Base-by-base conservation (phyloP, 805 yeast genomes). In the Peterozyma toletana region DNA sequence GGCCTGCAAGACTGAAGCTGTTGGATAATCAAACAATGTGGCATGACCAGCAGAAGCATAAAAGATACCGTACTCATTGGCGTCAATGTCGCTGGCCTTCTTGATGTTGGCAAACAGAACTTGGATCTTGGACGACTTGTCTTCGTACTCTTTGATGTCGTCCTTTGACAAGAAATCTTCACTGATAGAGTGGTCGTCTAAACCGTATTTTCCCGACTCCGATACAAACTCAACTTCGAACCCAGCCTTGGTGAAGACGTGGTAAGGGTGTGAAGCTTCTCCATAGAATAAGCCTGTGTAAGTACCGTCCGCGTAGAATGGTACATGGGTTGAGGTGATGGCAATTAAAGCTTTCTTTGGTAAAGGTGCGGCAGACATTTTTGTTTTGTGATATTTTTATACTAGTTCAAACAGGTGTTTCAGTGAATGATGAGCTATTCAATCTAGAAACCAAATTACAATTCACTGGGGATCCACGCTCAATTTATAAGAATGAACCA, bases 1-100 rank as follows among this genome's bases (percentile, higher is more conserved):
- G 18, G 55, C 48, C 44, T 72, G 77, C 42, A 80, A 59, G 14
- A 55, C 67, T 5, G 55, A 59, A 13, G 83, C 82, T 3, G 56
- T 63, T 38, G 81, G 81, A 59, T 67, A 78, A 57, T 80, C 87
- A 50, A 70, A 76, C 35, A 72, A 50, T 29, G 82, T 65, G 30
- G 77, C 87, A 53, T 82, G 87, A 34, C 88, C 87, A 41, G 78
- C 87, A 40, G 83, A 72, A 35, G 82, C 84, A 51, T 65, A 79
- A 56, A 80, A 70, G 47, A 78, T 67, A 38, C 67, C 68, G 58
- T 68, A 81, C 34, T 77, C 77, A 13, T 57, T 55, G 11, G 80
- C 58, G 42, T 73, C 57, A 39, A 78, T 58, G 27, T 74, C 80
- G 13, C 68, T 50, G 7, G 81, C 72, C 48, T 67, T 70, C 60